Percentiles rank a stretch among this genome's conserved stretches.
Evolutionary conservation across 441 rosid genomes (phyloP).

Genomic region (Populus hybrid): DNA sequence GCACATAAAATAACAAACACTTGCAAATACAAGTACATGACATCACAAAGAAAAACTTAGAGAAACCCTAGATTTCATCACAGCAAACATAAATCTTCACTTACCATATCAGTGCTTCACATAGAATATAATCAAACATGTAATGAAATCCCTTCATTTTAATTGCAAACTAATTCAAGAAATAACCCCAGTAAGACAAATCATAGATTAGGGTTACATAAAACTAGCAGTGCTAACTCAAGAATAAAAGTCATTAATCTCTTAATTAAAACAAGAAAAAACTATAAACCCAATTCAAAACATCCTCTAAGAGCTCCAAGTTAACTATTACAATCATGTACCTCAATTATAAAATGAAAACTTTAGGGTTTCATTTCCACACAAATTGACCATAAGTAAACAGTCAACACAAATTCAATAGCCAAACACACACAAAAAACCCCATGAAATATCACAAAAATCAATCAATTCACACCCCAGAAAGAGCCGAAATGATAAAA

Average conservation of each 20-base stretch:
- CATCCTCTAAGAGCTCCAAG: slow-evolving; percentile 16
- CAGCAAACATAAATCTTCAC: slow-evolving; percentile 23
- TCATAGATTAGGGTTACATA: slow-evolving; percentile 54
- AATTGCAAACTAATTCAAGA: slow-evolving; percentile 27
- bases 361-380: slow-evolving; percentile 44
- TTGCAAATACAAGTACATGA: slow-evolving; percentile 18
- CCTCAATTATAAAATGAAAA: slow-evolving; percentile 29
- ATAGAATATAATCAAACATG: slow-evolving; percentile 14
- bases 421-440: slow-evolving; percentile 25
- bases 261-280: slow-evolving; percentile 15
- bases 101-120: slow-evolving; percentile 12
- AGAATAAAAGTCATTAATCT: slow-evolving; percentile 19
- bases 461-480: slow-evolving; percentile 34
- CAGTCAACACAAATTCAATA: slow-evolving; percentile 23
- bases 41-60: slow-evolving; percentile 15
- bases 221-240: slow-evolving; percentile 5
- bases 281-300: slow-evolving; percentile 28
- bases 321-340: slow-evolving; percentile 13
- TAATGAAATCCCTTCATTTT: slow-evolving; percentile 18
- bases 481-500: slow-evolving; percentile 37
- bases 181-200: slow-evolving; percentile 20
- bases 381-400: slow-evolving; percentile 38
- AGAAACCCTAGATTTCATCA: slow-evolving; percentile 54
- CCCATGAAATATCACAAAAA: slow-evolving; percentile 33
- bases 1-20: slow-evolving; percentile 60